Base-by-base conservation (phyloP, 352 stramenopile species). In the Phytophthora hibernalis region DNA sequence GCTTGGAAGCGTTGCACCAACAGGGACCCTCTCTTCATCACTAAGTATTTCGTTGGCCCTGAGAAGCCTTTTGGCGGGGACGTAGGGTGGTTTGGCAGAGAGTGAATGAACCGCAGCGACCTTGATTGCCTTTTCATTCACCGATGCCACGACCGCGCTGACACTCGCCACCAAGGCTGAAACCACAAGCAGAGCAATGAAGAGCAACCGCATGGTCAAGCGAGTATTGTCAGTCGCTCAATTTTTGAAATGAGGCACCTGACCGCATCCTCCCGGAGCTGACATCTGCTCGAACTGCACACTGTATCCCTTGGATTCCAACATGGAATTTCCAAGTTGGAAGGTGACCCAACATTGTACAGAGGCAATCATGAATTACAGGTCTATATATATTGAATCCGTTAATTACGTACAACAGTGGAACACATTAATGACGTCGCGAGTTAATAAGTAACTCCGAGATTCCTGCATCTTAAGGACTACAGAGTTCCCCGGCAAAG, bases 1-100 rank as follows among this genome's bases (percentile, higher is more conserved):
- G 21, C 24, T 11, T 24, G 5, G 38, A 20, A 13, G 26, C 33
- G 30, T 21, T 2, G 9, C 13, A 5, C 37, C 15, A 10, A 43
- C 37, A 2, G 45, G 2, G 7, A 44, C n/a, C 26, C 54, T 33
- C 54, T 61, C 42, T 21, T 61, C 54, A 4, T 57, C 35, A 10
- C 35, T 15, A 48, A 31, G 5, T 3, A 6, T 24, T 20, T 49
- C 15, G 37, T 22, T 26, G 54, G 20, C 15, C 24, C 54, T 31
- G 26, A 61, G 11, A 4, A 11, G 9, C 9, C 54, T 33, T 30
- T 16, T 45, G n/a, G 15, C 11, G 21, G 54, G 16, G 9, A 20
- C 31, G 4, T 37, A 8, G 18, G 13, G 33, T n/a, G n/a, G n/a
- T n/a, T n/a, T n/a, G n/a, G n/a, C n/a, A n/a, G n/a, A 43, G 3